These are phyloP conservation scores for Psophocarpus tetragonolobus DNA, from an alignment of 306 rosid species.

Conservation along the genomic window DNA sequence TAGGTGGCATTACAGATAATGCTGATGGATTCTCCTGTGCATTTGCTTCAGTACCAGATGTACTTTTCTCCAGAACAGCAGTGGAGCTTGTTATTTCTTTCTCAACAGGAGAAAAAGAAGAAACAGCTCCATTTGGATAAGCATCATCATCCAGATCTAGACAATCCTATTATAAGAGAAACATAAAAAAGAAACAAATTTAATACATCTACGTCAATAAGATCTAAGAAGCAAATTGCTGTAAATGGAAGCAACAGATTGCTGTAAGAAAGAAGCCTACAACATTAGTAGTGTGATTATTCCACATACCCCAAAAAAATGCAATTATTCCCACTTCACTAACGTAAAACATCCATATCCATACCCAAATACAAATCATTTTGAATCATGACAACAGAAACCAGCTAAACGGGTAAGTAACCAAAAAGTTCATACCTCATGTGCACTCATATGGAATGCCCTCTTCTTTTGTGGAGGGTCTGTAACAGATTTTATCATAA, in stretches of 20 bases:
- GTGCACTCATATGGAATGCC: slow-evolving; percentile 84
- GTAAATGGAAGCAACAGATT: slow-evolving; percentile 18
- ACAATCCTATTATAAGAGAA: slow-evolving; percentile 51
- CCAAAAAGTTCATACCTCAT: slow-evolving; percentile 68
- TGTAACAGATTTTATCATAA: slow-evolving; percentile 35
- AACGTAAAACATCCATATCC: slow-evolving; percentile 1
- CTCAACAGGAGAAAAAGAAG: slow-evolving; percentile 47
- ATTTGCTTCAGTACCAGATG: slow-evolving; percentile 33
- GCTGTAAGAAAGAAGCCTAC: background rate
- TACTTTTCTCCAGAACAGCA: slow-evolving; percentile 36
- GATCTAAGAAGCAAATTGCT: background rate
- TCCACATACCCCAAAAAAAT: too few species aligned
- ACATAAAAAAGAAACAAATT: background rate
- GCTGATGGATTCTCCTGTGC: slow-evolving; percentile 38
- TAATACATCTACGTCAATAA: slow-evolving; percentile 8
- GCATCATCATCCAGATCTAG: slow-evolving; percentile 75
- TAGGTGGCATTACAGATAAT: slow-evolving; percentile 38
- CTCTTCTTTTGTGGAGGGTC: slow-evolving; percentile 55
- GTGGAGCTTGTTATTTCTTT: slow-evolving; percentile 38
- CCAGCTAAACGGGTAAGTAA: background rate
- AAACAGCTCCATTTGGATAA: slow-evolving; percentile 44
- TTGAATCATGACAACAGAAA: background rate
- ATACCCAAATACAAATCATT: background rate
- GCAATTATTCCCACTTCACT: background rate
- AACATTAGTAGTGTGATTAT: background rate